These are phyloP conservation scores for Phytophthora capsici DNA, from an alignment of 352 stramenopile species.

Conservation along the genomic window DNA sequence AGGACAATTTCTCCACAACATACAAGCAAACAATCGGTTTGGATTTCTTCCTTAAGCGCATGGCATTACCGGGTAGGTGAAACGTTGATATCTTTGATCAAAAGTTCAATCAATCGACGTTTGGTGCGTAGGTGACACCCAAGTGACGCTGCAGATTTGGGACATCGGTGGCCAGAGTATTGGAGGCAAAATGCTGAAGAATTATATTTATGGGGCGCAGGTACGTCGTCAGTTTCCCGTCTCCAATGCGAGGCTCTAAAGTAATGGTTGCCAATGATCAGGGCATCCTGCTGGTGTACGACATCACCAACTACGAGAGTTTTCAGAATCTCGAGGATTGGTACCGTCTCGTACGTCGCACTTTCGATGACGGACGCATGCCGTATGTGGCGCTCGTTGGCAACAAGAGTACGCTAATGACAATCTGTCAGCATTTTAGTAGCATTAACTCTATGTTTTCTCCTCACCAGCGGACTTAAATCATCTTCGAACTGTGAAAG, in stretches of 20 bases:
- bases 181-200: constrained; percentile 86
- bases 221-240: constrained; percentile 30
- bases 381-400: constrained; percentile 91
- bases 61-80: constrained; percentile 82
- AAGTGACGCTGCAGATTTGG: constrained; percentile 95
- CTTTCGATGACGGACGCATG: constrained; percentile 88
- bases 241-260: too few relatives aligned
- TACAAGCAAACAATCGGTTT: constrained; percentile 97
- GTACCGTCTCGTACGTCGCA: constrained; percentile 91
- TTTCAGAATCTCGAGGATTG: constrained; percentile 96
- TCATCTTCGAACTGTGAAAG: constrained; percentile 90
- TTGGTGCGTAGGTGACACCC: constrained; percentile 68
- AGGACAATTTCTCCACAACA: constrained; percentile 92
- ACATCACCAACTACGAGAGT: constrained; percentile 96
- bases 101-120: neutral
- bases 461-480: constrained; percentile 82
- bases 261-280: constrained; percentile 11
- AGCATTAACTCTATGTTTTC: neutral
- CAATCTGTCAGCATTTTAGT: neutral
- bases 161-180: constrained; percentile 95
- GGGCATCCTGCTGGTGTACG: constrained; percentile 94
- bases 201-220: constrained; percentile 95
- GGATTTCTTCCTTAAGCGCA: constrained; percentile 95
- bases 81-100: neutral
- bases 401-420: constrained; percentile 88